A percentile compares a stretch with the other conserved stretches of the same genome.
Conservation (phyloP, 1,284 basidiomycete species). For the Anthracocystis walkeri region DNA sequence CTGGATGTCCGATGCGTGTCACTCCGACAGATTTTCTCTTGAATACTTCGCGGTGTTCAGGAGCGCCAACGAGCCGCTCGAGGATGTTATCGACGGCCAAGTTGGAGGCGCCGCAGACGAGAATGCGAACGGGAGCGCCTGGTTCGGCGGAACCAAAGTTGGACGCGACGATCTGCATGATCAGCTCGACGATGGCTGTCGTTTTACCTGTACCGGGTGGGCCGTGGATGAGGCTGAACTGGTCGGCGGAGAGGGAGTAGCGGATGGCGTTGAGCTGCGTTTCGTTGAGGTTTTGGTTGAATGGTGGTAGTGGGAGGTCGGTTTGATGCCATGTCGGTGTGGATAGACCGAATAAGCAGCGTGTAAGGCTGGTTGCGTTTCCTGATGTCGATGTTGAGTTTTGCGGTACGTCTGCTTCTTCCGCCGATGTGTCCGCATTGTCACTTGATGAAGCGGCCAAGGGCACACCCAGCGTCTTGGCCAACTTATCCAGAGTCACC, state of each 20-base stretch:
- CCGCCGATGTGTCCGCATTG: constrained; percentile 27
- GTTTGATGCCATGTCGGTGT: constrained; percentile 45
- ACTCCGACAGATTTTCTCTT: constrained; percentile 45
- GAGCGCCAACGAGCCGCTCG: constrained; percentile 53
- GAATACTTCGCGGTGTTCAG: constrained; percentile 50
- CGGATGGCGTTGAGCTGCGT: constrained; percentile 85
- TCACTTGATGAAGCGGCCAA: constrained; percentile 10
- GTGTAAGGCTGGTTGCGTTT: constrained; percentile 57
- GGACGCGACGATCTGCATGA: constrained; percentile 63
- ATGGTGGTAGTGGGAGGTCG: constrained; percentile 72
- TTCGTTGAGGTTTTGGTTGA: constrained; percentile 81
- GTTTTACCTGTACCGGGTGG: constrained; percentile 78
- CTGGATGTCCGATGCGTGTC: constrained; percentile 75
- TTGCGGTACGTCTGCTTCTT: constrained; percentile 26
- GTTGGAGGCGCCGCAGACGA: constrained; percentile 92
- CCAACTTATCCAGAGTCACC: constrained; percentile 46
- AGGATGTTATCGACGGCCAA: constrained; percentile 78
- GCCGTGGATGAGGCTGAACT: constrained; percentile 94
- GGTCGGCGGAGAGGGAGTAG: constrained; percentile 78
- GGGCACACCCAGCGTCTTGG: constrained; percentile 29
- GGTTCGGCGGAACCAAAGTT: constrained; percentile 33
- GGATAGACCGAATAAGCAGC: constrained; percentile 39
- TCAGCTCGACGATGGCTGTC: constrained; percentile 71
- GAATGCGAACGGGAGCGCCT: constrained; percentile 72
- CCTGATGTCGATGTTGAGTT: constrained; percentile 16